Evolutionary conservation across 1,139 yeast species (phyloP).

Genomic region (Pichia norvegensis): DNA sequence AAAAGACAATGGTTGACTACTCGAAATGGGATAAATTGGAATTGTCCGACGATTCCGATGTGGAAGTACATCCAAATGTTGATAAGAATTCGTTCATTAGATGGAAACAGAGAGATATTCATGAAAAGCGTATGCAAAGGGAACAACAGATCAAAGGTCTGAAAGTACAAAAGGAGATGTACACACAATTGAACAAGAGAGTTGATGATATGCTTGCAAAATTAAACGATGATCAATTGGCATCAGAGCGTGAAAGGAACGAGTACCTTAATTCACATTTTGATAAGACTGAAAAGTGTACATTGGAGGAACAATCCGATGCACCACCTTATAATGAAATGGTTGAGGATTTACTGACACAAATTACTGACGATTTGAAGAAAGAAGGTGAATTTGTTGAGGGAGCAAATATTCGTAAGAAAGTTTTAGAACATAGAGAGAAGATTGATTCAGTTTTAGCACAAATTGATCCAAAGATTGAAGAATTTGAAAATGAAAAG

Average conservation of each 20-base stretch:
- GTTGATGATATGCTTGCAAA: slow-evolving; percentile 53
- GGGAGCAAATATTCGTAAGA: slow-evolving; percentile 35
- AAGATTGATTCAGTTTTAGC: slow-evolving; percentile 60
- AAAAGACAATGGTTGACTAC: slow-evolving; percentile 63
- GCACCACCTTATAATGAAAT: slow-evolving; percentile 84
- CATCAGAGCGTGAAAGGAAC: slow-evolving; percentile 35
- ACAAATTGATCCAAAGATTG: slow-evolving; percentile 54
- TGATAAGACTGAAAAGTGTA: slow-evolving; percentile 50
- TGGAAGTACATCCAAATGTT: slow-evolving; percentile 97
- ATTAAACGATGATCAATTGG: slow-evolving; percentile 37
- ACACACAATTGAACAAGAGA: slow-evolving; percentile 61
- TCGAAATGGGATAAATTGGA: slow-evolving; percentile 98
- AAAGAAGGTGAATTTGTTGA: slow-evolving; percentile 43
- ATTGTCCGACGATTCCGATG: slow-evolving; percentile 89
- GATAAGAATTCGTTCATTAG: slow-evolving; percentile 86
- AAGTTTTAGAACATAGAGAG: slow-evolving; percentile 50
- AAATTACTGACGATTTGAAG: slow-evolving; percentile 49
- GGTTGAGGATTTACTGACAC: slow-evolving; percentile 82
- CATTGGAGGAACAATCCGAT: slow-evolving; percentile 42
- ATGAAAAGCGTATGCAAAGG: slow-evolving; percentile 80
- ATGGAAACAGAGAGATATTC: slow-evolving; percentile 97
- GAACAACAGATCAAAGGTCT: slow-evolving; percentile 68
- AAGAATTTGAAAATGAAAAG: slow-evolving; percentile 63
- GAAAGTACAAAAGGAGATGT: slow-evolving; percentile 70
- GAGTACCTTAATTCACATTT: slow-evolving; percentile 41